These are phyloP conservation scores for Calocybe indica DNA, from an alignment of 768 basidiomycete genomes.

Conservation along the genomic window DNA sequence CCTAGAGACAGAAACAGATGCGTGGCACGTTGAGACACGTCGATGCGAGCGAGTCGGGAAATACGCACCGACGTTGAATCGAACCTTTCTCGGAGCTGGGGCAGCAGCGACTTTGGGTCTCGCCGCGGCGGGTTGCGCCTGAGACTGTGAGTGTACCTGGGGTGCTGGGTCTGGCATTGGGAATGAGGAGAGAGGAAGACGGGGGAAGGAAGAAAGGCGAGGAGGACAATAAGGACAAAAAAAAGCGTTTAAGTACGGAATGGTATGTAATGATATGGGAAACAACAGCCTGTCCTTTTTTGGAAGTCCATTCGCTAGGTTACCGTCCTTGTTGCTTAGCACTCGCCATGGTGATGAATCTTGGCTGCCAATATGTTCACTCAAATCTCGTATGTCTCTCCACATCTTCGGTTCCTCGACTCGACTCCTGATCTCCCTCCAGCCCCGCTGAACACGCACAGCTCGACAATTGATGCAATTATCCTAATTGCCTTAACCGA, in stretches of 20 bases:
- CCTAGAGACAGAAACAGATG: constrained; percentile 30
- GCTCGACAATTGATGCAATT: too few species aligned
- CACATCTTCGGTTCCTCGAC: too few species aligned
- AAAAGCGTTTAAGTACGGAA: constrained; percentile 10
- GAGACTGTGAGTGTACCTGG: constrained; percentile 10
- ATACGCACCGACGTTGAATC: constrained; percentile 75
- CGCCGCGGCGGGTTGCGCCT: constrained; percentile 23
- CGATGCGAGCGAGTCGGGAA: constrained; percentile 1
- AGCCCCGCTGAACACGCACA: too few species aligned
- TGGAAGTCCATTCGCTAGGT: constrained; percentile 1
- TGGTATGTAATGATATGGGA: constrained; percentile 3
- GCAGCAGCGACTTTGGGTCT: constrained; percentile 36
- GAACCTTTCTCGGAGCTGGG: constrained; percentile 73
- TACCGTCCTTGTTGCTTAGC: too few species aligned
- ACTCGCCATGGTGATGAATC: too few species aligned
- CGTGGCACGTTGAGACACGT: constrained; percentile 1
- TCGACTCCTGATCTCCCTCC: too few species aligned
- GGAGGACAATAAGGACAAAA: constrained; percentile 12
- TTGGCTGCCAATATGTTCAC: too few species aligned
- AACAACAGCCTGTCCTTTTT: constrained; percentile 14
- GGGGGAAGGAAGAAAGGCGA: constrained; percentile 11
- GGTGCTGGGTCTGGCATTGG: constrained; percentile 24
- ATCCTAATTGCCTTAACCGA: too few species aligned
- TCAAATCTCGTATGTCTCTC: too few species aligned
- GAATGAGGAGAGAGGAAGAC: constrained; percentile 7